Evolutionary conservation across 2,329 filamentous ascomycete genomes (phyloP), one percentile per base, ranked within the genome.

Genomic region (Venturiaceae sp.): DNA sequence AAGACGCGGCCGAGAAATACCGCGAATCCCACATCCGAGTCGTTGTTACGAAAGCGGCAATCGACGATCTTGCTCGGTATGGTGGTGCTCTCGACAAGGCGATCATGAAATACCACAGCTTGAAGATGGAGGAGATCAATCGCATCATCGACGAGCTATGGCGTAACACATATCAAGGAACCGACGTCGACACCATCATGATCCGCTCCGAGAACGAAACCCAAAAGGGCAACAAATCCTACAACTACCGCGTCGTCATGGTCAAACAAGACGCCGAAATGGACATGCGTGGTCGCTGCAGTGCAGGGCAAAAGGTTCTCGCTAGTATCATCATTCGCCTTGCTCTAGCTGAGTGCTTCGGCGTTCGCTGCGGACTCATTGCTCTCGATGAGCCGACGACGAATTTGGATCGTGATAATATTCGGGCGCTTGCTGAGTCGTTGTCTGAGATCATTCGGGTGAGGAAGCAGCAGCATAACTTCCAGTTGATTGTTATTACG

Each of bases 91-190:
- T 99, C 13, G 92, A 97, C 76, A 90, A 94, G 68, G 95, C 94
- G 52, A 95, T 99, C 67, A 96, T 99, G 90, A 90, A 89, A 67
- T 99, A 92, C 69, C 94, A 99, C 75, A 82, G 86, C 32, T 77
- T 96, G 69, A 99, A 99, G 78, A 99, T 99, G 94, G 89, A 94
- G 65, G 92, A 99, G 71, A 92, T 99, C 71, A 99, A 99, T 73
- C 83, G 85, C 59, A 96, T 96, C 71, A 87, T 95, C 55, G 90
- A 88, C 63, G 94, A 99, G 71, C 81, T 99, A n/a, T 99, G 94
- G 94, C 89, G 90, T 73, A 88, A 86, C 68, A 96, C 94, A 1
- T 99, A 99, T 74, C 90, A 95, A 69, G 94, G 94, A 63, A 97
- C 92, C 0, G 94, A 99, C 68, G 92, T 99, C 58, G 94, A 99